Evolutionary conservation across 2,329 filamentous ascomycete species (phyloP), one percentile per base, ranked within the genome.

Genomic region (Epichloe scottii): DNA sequence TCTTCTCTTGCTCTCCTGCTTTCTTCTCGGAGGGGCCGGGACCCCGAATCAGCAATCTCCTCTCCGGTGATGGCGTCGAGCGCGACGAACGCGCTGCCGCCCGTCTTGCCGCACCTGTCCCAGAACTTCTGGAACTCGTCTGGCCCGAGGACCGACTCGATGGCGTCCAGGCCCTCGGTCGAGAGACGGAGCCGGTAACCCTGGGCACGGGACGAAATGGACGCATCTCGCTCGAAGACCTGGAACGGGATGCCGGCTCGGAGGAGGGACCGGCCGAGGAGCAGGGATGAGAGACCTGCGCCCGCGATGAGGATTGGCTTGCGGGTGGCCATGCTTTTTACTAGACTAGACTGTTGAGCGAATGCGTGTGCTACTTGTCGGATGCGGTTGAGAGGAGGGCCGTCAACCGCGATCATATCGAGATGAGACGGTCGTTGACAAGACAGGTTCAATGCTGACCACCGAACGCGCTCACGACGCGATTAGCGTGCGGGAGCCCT

Each of bases 161-260:
- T 79, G 21, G 80, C 78, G 57, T 79, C 74, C 1, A 83, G 67
- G 0, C 79, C 79, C 56, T 79, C 71, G 0, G 62, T 49, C 0
- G 77, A 81, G 2, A 84, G 69, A 12, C 80, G 75, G 6, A 83
- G 67, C 2, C 80, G 67, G 63, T 84, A 84, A 0, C 81, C 81
- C 59, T 84, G 81, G 0, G 75, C 78, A 43, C 81, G 79, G 57
- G 79, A 81, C 1, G 59, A 53, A 45, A 74, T 65, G 0, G 70
- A 72, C 0, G 62, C 54, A 54, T 79, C 75, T 41, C 76, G 76
- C 63, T 83, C 79, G 58, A 76, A 81, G 42, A 82, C 72, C 38
- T 62, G 67, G 61, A 78, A 81, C 0, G 72, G 69, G n/a, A 77
- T 72, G 0, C 60, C 60, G 44, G 68, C 63, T 2, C 54, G 60